Base-by-base conservation (phyloP, 2,329 filamentous ascomycete species). In the Bipolaris oryzae region DNA sequence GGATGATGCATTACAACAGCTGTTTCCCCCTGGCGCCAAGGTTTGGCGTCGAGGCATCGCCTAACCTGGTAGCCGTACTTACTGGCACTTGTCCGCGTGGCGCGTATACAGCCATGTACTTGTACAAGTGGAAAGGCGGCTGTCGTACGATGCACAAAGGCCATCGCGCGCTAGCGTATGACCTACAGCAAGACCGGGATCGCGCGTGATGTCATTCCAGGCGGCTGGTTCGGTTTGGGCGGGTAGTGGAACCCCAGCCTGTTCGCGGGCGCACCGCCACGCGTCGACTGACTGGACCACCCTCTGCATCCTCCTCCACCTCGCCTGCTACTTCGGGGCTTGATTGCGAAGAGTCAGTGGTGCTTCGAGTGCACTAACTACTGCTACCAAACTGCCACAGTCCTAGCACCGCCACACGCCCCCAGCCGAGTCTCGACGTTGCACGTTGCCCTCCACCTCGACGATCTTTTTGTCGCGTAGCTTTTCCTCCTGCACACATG, bases 171-270 rank as follows among this genome's bases (percentile, higher is more conserved):
- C 50, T 53, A 52, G 28, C 13, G 50, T 33, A 53, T 53, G 54
- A 44, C 43, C 54, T 43, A 48, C 44, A 48, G 49, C 31, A 25
- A 2, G 13, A 31, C 20, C 43, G 33, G 49, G 54, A 16, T 33
- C 38, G 21, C 37, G 31, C 43, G 35, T 57, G 54, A 57, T 57
- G 50, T 57, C 50, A 57, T 53, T 44, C 54, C 54, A 57, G 33
- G 23, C 34, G 23, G 15, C 50, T 23, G 54, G 54, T 53, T 48
- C 54, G 54, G 43, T 53, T 53, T 47, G 18, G 18, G 54, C 54
- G 54, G 54, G 54, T 57, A 57, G 44, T 44, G 53, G 53, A 31
- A 39, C 42, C 25, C 25, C n/a, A 20, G 25, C 33, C 42, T 48
- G 23, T 31, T 42, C 48, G 35, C 41, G 35, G 2, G 38, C 34